Evolutionary conservation across 495 filamentous ascomycete species (phyloP).

Genomic region (Annulohypoxylon moriforme): DNA sequence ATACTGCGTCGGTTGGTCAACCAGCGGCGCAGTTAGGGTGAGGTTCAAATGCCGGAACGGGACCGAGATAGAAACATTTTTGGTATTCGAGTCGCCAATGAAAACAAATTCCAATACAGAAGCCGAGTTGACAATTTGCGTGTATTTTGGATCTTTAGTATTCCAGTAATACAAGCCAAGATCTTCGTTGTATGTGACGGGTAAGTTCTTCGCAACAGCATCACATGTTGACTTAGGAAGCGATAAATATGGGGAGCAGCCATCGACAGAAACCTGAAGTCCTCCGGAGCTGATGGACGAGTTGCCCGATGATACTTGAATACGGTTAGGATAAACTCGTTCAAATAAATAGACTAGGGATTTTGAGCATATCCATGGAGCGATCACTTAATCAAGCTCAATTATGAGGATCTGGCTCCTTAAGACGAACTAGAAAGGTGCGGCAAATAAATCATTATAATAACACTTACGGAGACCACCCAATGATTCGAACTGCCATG

Average conservation of each 20-base stretch:
- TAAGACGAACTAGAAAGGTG: background rate
- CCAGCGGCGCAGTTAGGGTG: slow-evolving; percentile 61
- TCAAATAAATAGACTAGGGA: background rate
- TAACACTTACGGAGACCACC: slow-evolving; percentile 44
- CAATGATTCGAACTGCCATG: slow-evolving; percentile 52
- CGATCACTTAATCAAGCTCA: background rate
- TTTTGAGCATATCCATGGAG: background rate
- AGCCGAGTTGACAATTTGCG: slow-evolving; percentile 58
- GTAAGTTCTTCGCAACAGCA: slow-evolving; percentile 58
- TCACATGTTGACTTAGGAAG: slow-evolving; percentile 63
- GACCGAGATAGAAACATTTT: slow-evolving; percentile 62
- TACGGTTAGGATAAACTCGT: background rate
- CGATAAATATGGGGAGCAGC: slow-evolving; percentile 61
- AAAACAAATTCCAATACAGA: slow-evolving; percentile 65
- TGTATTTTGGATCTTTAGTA: slow-evolving; percentile 53
- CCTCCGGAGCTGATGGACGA: slow-evolving; percentile 39
- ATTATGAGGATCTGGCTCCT: background rate
- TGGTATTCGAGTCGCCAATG: slow-evolving; percentile 39
- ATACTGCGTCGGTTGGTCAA: slow-evolving; percentile 56
- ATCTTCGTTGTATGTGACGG: slow-evolving; percentile 54
- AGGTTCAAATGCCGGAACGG: slow-evolving; percentile 66
- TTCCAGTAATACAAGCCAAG: slow-evolving; percentile 66
- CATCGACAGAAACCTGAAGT: slow-evolving; percentile 50
- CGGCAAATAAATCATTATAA: background rate
- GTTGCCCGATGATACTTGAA: slow-evolving; percentile 48